Conservation (phyloP, 2,329 filamentous ascomycete species). For the Aspergillus arachidicola region DNA sequence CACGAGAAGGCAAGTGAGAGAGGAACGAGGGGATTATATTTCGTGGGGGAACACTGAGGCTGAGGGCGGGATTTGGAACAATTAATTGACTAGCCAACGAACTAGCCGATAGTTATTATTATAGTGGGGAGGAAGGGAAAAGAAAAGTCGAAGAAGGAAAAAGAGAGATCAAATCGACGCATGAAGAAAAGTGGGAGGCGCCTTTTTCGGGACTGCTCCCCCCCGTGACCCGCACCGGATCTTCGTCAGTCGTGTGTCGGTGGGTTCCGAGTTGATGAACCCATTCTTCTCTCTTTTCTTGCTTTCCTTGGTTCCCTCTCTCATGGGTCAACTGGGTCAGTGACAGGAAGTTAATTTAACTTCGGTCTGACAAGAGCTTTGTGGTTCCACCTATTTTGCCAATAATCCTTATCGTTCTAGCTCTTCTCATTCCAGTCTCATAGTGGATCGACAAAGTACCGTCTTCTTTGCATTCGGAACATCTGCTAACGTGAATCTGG, state of each 20-base stretch:
- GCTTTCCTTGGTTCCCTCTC: not conserved
- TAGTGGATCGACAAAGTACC: too few species aligned
- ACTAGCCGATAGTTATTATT: not conserved
- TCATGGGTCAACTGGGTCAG: not conserved
- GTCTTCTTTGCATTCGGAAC: too few species aligned
- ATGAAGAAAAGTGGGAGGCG: not conserved
- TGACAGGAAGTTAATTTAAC: not conserved
- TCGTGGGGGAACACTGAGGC: not conserved
- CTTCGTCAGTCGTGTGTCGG: not conserved
- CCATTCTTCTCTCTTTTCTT: not conserved
- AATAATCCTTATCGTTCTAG: not conserved
- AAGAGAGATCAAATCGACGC: not conserved
- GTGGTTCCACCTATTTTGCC: not conserved
- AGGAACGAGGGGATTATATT: not conserved
- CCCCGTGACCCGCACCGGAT: not conserved
- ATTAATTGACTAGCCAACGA: not conserved
- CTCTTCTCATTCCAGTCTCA: not conserved
- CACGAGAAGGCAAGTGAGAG: not conserved
- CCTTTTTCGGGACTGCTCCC: not conserved
- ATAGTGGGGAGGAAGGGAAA: not conserved
- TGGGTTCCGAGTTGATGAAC: not conserved
- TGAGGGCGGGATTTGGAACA: not conserved
- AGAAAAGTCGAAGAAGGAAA: not conserved
- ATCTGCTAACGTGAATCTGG: too few species aligned
- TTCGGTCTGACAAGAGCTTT: not conserved